These are phyloP conservation scores for Yamadazyma scolyti DNA, from an alignment of 805 yeast species.

Conservation along the genomic window DNA sequence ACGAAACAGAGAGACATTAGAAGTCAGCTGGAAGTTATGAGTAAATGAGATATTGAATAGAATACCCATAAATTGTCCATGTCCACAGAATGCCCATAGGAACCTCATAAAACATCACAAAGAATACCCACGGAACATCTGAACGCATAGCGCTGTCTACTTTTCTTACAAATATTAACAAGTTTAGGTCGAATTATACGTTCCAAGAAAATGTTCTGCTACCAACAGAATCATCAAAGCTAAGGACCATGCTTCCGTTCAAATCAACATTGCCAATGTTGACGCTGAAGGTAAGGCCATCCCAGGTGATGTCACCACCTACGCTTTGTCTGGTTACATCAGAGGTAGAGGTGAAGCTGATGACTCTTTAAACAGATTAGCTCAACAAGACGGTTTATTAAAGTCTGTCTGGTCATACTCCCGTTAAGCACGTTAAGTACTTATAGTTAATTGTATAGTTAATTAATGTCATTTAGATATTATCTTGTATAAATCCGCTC, in stretches of 20 bases:
- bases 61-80: no score
- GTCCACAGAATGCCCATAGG: no score
- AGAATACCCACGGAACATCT: no score
- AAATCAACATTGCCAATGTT: slow-evolving; percentile 97
- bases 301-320: slow-evolving; percentile 86
- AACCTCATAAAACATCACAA: no score
- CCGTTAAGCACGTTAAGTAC: slow-evolving; percentile 53
- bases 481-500: no score
- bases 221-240: slow-evolving; percentile 99
- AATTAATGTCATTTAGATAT: slow-evolving; percentile 25
- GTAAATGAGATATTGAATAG: no score
- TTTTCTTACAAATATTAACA: slow-evolving; percentile 23
- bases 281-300: slow-evolving; percentile 95
- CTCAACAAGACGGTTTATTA: slow-evolving; percentile 97
- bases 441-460: slow-evolving; percentile 17
- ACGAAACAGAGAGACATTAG: no score
- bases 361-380: slow-evolving; percentile 98
- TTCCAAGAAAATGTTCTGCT: slow-evolving; percentile 99
- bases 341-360: slow-evolving; percentile 99
- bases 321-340: slow-evolving; percentile 96
- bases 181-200: slow-evolving; percentile 95
- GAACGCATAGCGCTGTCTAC: neutral
- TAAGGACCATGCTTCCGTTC: slow-evolving; percentile 99
- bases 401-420: slow-evolving; percentile 95
- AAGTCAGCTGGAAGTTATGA: no score